Evolutionary conservation across 129 eudicot genomes (phyloP), one percentile per base, ranked within the genome.

Genomic region (Tagetes patula): DNA sequence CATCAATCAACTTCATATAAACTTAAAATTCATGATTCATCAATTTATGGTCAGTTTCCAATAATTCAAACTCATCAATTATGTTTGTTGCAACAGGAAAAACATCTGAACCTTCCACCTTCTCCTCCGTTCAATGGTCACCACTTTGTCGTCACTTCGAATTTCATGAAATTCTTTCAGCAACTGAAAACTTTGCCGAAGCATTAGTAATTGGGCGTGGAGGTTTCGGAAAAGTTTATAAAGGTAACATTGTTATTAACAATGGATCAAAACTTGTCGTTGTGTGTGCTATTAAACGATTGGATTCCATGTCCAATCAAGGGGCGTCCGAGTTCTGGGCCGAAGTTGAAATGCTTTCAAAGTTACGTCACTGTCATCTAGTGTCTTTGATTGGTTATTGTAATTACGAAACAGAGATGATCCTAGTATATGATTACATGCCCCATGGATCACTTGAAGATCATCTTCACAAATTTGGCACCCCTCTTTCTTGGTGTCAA

Each of bases 261-360:
- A 42, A 9, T 6, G 46, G 8, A 42, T 1, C 46, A 42, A 42
- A 7, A 6, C 6, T 20, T 42, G 8, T 6, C 1, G 46, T 42
- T 6, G 46, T 42, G 8, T 20, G 27, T 20, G 73, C 73, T 37
- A 53, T 75, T 48, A 75, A 75, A 48, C 32, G 67, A 32, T 75
- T 65, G 66, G 70, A 75, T 39, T 38, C 42, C 0, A 53, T 52
- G 40, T 65, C 73, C 40, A 37, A 54, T 13, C 71, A 63, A 63
- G 78, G 78, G 47, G 63, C 39, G 12, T 5, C 62, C 0, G 52
- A 62, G 38, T 74, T 74, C 48, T 6, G 38, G 50, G 42, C 71
- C 0, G 71, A 74, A 64, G 49, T 74, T 46, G 71, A 62, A 50
- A 36, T 74, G 63, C 78, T 74, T 5, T 74, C 78, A 1, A 62